A percentile compares a stretch with the other conserved stretches of the same genome.
Conservation (phyloP, 306 rosid genomes). For the Fragaria iinumae region DNA sequence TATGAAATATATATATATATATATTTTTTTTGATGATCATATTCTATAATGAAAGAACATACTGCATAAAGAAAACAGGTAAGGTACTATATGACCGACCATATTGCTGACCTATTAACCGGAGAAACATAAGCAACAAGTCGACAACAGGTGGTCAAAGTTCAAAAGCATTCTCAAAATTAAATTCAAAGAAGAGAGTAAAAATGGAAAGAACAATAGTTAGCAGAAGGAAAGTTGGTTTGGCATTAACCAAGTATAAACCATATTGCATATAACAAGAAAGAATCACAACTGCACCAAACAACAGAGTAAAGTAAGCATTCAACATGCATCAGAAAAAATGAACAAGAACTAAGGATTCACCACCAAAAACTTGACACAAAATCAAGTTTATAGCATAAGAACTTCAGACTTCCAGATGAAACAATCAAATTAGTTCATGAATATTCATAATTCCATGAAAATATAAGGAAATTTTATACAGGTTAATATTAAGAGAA, state of each 20-base stretch:
- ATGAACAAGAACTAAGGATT: background rate
- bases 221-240: slow-evolving; percentile 47
- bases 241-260: slow-evolving; percentile 47
- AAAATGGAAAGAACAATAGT: slow-evolving; percentile 45
- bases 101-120: slow-evolving; percentile 35
- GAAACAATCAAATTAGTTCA: slow-evolving; percentile 17
- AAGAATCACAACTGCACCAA: slow-evolving; percentile 15
- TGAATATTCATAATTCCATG: slow-evolving; percentile 6
- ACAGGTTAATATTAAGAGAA: background rate
- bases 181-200: slow-evolving; percentile 18
- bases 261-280: slow-evolving; percentile 20
- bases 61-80: slow-evolving; percentile 36
- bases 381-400: background rate
- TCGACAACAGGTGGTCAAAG: background rate
- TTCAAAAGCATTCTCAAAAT: slow-evolving; percentile 18
- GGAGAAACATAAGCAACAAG: slow-evolving; percentile 30
- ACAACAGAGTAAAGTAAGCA: slow-evolving; percentile 2
- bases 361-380: background rate
- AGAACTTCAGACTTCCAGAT: background rate
- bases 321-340: slow-evolving; percentile 23
- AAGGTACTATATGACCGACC: slow-evolving; percentile 16
- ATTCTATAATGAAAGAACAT: background rate
- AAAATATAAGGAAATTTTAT: background rate
- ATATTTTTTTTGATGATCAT: too few relatives aligned
- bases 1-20: background rate